Base-by-base conservation (phyloP, 2,329 filamentous ascomycete species). In the Erysiphe neolycopersici region DNA sequence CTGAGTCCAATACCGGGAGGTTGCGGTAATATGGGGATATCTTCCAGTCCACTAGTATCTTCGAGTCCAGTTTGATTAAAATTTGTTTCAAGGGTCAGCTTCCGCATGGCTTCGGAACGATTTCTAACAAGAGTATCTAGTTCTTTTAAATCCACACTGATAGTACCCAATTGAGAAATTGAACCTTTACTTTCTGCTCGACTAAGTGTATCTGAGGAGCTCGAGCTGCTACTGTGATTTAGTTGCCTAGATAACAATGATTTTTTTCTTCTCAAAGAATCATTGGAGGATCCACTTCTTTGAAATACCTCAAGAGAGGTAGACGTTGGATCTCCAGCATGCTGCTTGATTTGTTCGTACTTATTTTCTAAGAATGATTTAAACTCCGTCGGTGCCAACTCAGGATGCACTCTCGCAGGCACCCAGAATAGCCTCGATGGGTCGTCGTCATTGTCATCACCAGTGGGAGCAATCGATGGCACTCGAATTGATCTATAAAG, bases 221-320 rank as follows among this genome's bases (percentile, higher is more conserved):
- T 66, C 46, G 62, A 62, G 0, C 68, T 68, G 9, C 68, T 67
- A 4, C 74, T 72, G 49, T 72, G 79, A 51, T 93, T 80, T 46
- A 98, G 80, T 58, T 95, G 85, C 46, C 79, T 72, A 5, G 87
- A 95, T 5, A 98, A 66, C 81, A 92, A 94, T 0, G 87, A 95
- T 60, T 89, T 93, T 60, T 92, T 93, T 53, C 89, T 72, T 51
- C 76, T 69, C 48, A 95, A 58, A 35, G 79, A 69, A 14, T 71
- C 71, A 12, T 53, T 57, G 3, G 36, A 2, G 5, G 67, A 72
- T 12, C 62, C 57, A 61, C 71, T 60, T 60, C 67, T 59, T 48
- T 73, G 63, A 54, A 71, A 47, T 51, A 66, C 49, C 50, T 52
- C 69, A 62, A 48, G 77, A 68, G 5, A 68, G 61, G 29, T 73